These are phyloP conservation scores for Penicillium sp. DNA, from an alignment of 2,329 filamentous ascomycete genomes.

Conservation along the genomic window DNA sequence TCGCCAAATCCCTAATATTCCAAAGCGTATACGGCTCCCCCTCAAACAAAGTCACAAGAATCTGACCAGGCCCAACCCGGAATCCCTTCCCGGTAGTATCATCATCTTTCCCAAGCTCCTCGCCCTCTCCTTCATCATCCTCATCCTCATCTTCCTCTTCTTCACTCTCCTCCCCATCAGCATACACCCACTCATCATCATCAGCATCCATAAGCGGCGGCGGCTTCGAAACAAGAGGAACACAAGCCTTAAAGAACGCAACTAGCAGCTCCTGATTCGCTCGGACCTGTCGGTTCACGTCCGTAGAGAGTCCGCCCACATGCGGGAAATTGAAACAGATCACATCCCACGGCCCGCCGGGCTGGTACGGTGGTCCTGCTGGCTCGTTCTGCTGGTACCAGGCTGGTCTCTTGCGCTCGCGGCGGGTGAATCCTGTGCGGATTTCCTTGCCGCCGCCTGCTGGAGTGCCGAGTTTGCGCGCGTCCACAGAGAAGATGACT, in stretches of 20 bases:
- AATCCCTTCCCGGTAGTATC: constrained; percentile 18
- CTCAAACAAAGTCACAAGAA: constrained; percentile 88
- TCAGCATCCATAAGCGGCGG: constrained; percentile 20
- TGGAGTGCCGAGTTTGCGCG: constrained; percentile 40
- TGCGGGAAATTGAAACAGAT: constrained; percentile 98
- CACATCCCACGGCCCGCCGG: constrained; percentile 60
- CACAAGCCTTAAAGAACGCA: constrained; percentile 48
- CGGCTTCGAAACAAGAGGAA: constrained; percentile 39
- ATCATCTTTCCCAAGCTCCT: constrained; percentile 11
- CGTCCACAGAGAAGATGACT: constrained; percentile 46
- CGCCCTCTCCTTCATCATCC: constrained; percentile 13
- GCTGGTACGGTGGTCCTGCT: constrained; percentile 2
- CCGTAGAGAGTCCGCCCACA: constrained; percentile 84
- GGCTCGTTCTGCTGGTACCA: constrained; percentile 22
- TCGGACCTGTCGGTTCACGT: constrained; percentile 91
- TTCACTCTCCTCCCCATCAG: constrained; percentile 20
- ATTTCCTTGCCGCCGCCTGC: constrained; percentile 44
- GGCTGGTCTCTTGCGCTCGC: constrained; percentile 31
- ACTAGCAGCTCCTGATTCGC: constrained; percentile 70
- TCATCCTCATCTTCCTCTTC: constrained; percentile 18
- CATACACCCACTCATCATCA: constrained; percentile 25
- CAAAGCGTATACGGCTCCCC: constrained; percentile 92
- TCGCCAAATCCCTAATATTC: constrained; percentile 85
- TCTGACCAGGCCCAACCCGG: constrained; percentile 46
- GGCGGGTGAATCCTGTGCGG: constrained; percentile 39